Evolutionary conservation across 345 rosid genomes (phyloP).

Genomic region (Geranium brycei): DNA sequence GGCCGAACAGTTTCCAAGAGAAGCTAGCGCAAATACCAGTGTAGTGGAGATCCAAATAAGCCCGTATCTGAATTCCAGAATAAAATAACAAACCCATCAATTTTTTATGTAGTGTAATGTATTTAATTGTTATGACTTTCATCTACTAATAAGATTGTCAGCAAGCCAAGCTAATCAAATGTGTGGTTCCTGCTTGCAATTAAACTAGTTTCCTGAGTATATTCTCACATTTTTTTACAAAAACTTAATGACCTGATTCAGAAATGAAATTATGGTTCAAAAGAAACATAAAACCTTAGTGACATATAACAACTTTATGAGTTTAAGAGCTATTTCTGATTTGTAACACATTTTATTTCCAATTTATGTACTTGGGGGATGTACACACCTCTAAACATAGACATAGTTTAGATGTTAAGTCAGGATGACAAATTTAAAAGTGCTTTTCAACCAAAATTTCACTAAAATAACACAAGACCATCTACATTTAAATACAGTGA

Average conservation of each 20-base stretch:
- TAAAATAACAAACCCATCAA: slow-evolving; percentile 4
- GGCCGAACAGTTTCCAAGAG: slow-evolving; percentile 81
- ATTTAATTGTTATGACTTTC: neutral
- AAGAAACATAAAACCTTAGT: neutral
- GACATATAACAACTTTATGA: neutral
- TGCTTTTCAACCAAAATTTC: neutral
- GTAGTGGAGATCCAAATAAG: slow-evolving; percentile 87
- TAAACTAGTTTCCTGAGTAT: neutral
- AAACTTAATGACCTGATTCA: neutral
- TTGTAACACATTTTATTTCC: neutral
- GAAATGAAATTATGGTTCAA: neutral
- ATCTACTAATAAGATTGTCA: neutral
- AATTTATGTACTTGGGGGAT: neutral
- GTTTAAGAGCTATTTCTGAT: neutral
- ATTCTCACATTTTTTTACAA: neutral
- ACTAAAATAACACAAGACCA: neutral
- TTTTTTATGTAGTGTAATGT: neutral
- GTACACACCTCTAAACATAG: neutral
- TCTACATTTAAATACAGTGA: neutral
- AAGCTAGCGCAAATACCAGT: slow-evolving; percentile 61
- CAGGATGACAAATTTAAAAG: neutral
- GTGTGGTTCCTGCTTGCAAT: neutral
- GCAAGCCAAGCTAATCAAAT: neutral
- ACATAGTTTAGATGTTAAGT: neutral
- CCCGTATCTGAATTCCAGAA: slow-evolving; percentile 56